phyloP scores from a whole-genome alignment of 495 filamentous ascomycete species.

The Sphaerosporella brunnea region DNA sequence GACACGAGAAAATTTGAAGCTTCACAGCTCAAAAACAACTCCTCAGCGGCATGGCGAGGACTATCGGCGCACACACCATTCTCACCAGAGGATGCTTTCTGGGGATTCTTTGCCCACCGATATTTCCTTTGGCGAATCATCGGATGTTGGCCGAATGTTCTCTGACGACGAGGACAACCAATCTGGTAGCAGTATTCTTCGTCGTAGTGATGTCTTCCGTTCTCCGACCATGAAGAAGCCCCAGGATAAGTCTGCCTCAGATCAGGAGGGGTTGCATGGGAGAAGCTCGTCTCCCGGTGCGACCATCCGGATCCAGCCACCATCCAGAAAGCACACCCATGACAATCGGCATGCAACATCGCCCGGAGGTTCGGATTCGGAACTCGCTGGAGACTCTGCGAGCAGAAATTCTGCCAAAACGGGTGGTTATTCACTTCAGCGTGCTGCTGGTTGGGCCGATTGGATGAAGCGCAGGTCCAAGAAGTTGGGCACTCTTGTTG shows the following conservation, averaged over 20 bases:
- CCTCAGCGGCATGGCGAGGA: conserved; percentile 42
- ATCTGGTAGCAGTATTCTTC: conserved; percentile 79
- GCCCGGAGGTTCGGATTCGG: neutral
- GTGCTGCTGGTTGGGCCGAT: conserved; percentile 66
- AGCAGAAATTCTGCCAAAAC: conserved; percentile 41
- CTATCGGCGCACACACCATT: conserved; percentile 33
- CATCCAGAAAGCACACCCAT: conserved; percentile 2
- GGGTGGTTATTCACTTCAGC: conserved; percentile 65
- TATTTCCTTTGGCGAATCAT: conserved; percentile 50
- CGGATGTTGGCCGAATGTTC: conserved; percentile 28
- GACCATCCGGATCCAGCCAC: conserved; percentile 6
- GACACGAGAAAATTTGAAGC: conserved; percentile 26
- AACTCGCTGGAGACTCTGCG: neutral
- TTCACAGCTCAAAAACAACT: conserved; percentile 25
- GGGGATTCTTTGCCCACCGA: conserved; percentile 52
- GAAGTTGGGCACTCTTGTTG: conserved; percentile 70
- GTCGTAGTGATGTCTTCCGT: conserved; percentile 72
- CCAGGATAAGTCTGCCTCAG: neutral
- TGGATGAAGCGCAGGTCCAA: conserved; percentile 56
- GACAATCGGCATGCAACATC: conserved; percentile 1
- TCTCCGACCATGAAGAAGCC: conserved; percentile 47
- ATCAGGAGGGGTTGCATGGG: no score
- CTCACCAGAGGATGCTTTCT: conserved; percentile 32
- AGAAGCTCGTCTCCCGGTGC: conserved; percentile 2
- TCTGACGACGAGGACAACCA: conserved; percentile 14